Evolutionary conservation across 768 basidiomycete genomes (phyloP), one percentile per base, ranked within the genome.

Genomic region (Mycena albidolilacea): DNA sequence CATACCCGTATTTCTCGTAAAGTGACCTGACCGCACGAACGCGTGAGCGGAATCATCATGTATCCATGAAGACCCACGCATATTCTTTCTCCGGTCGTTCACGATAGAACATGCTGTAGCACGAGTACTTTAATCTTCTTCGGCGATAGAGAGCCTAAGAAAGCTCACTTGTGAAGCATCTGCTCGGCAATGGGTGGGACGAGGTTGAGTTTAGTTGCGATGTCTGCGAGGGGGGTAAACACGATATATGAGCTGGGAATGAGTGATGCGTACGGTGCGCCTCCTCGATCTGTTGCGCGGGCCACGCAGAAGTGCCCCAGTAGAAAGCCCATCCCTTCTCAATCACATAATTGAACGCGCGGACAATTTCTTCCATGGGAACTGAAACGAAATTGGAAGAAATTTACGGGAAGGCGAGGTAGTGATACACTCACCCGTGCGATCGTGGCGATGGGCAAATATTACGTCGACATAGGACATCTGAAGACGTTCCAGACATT

Each of bases 271-370:
- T 75, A 91, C 90, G 89, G 76, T 89, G 85, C 11, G 92, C 92
- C 78, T 91, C 91, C 79, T 92, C 90, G 73, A 93, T 92, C 67
- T 93, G 86, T 35, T 84, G 81, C 1, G 93, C 91, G 59, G 86
- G 87, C 95, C 95, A 96, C 80, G 95, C 94, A 9, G 90, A 92
- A 0, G 93, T 94, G 37, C 85, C 93, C 92, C 92, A 93, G 79
- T 92, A 92, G 79, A 87, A 89, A 5, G 90, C 88, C 90, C 91
- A 91, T 78, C 92, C 93, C 75, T 90, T 83, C 64, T 92, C 89
- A 75, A 95, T 93, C 37, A 94, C 86, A 77, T 85, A 91, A 84
- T 93, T 94, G 86, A 96, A 95, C 0, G 92, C 93, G 54, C 94
- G 89, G 57, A 96, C 94, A 62, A 90, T 84, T 80, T 96, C 94